These are phyloP conservation scores for Hyphopichia fennica DNA, from an alignment of 1,139 yeast species.

Conservation along the genomic window DNA sequence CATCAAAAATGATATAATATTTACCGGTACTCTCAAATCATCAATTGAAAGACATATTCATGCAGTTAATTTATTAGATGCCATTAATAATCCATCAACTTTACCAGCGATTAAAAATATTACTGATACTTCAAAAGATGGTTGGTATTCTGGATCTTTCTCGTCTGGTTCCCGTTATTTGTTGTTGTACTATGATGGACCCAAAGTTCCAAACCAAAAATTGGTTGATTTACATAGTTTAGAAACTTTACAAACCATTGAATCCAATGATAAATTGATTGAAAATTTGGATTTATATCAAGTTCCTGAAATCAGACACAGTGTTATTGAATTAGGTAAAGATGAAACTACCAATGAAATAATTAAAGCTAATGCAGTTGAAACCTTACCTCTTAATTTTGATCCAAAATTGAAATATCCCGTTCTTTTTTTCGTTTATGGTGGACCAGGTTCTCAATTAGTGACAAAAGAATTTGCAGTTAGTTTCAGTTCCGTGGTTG, in stretches of 20 bases:
- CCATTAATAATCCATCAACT: slow-evolving; percentile 16
- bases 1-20: slow-evolving; percentile 43
- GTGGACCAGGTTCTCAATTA: slow-evolving; percentile 81
- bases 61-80: slow-evolving; percentile 41
- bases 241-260: slow-evolving; percentile 39
- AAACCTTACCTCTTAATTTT: slow-evolving; percentile 65
- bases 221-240: slow-evolving; percentile 52
- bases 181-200: slow-evolving; percentile 62
- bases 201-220: slow-evolving; percentile 64
- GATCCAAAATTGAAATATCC: slow-evolving; percentile 60
- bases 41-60: slow-evolving; percentile 56
- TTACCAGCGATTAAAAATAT: slow-evolving; percentile 44
- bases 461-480: slow-evolving; percentile 55
- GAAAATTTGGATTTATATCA: slow-evolving; percentile 41
- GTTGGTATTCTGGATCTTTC: slow-evolving; percentile 68
- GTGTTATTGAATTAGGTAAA: slow-evolving; percentile 48
- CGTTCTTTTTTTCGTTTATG: slow-evolving; percentile 69
- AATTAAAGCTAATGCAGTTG: slow-evolving; percentile 54
- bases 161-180: slow-evolving; percentile 67
- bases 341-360: slow-evolving; percentile 40
- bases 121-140: slow-evolving; percentile 57
- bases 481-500: slow-evolving; percentile 62
- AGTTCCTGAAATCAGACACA: slow-evolving; percentile 48
- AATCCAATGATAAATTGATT: slow-evolving; percentile 46
- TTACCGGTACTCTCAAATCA: slow-evolving; percentile 49